Conservation (phyloP, 1,284 basidiomycete genomes). For the Malassezia sympodialis region DNA sequence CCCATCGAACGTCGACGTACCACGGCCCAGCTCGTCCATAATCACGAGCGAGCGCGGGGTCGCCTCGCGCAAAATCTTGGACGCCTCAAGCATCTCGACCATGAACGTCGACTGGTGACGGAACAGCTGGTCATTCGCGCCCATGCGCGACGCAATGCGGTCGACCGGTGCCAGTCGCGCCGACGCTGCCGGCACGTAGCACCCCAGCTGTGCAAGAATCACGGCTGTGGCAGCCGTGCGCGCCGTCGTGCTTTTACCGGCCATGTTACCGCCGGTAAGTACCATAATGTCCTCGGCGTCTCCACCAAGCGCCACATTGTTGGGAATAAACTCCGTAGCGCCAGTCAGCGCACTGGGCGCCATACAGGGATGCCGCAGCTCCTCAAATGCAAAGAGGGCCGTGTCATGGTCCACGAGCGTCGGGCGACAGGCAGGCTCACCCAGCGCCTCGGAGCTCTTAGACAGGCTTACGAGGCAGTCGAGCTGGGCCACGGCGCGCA, state of each 20-base stretch:
- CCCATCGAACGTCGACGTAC: conserved; percentile 47
- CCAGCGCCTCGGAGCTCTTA: conserved; percentile 75
- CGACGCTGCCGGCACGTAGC: conserved; percentile 76
- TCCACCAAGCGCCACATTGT: conserved; percentile 77
- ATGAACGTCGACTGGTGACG: conserved; percentile 46
- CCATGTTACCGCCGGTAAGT: conserved; percentile 89
- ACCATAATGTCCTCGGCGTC: conserved; percentile 68
- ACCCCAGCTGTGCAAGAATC: conserved; percentile 96
- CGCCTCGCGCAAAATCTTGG: conserved; percentile 43
- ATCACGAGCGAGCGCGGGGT: conserved; percentile 47
- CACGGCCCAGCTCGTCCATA: conserved; percentile 48
- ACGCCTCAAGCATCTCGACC: conserved; percentile 48
- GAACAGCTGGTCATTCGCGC: conserved; percentile 56
- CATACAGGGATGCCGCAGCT: conserved; percentile 68
- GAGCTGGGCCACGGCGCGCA: conserved; percentile 65
- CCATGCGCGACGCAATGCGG: conserved; percentile 92
- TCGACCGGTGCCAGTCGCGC: conserved; percentile 83
- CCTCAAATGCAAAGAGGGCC: conserved; percentile 68
- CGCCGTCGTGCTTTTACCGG: conserved; percentile 55
- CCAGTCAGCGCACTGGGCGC: conserved; percentile 22
- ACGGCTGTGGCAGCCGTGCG: conserved; percentile 93
- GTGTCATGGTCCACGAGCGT: conserved; percentile 69
- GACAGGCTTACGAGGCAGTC: conserved; percentile 90
- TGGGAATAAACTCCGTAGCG: conserved; percentile 74
- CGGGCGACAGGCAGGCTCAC: conserved; percentile 83